These are phyloP conservation scores for Helianthus annuus DNA, from an alignment of 129 eudicot species.

Conservation along the genomic window DNA sequence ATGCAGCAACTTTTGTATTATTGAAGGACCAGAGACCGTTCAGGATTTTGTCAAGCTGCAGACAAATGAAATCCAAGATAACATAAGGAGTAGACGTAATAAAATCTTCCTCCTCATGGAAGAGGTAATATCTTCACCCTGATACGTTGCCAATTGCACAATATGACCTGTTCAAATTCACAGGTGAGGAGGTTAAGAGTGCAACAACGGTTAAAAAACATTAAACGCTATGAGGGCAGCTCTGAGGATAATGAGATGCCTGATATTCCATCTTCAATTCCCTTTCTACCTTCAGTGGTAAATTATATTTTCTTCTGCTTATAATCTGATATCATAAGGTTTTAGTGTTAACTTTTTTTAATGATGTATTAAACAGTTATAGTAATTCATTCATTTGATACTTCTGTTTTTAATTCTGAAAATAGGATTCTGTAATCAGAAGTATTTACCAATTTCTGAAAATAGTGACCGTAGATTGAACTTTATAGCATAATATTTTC, in stretches of 20 bases:
- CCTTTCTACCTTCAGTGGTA: constrained; percentile 94
- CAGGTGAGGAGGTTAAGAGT: constrained; percentile 93
- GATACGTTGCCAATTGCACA: neutral
- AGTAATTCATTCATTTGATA: neutral
- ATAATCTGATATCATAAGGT: constrained; percentile 5
- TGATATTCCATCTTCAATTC: constrained; percentile 86
- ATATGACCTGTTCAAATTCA: neutral
- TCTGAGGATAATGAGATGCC: constrained; percentile 82
- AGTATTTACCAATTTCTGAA: too few species aligned
- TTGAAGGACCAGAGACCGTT: constrained; percentile 97
- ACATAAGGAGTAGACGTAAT: constrained; percentile 89
- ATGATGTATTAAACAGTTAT: neutral
- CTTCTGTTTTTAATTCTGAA: neutral
- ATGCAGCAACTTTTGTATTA: constrained; percentile 93
- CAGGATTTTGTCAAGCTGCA: constrained; percentile 91
- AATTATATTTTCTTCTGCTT: constrained; percentile 4
- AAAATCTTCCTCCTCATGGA: constrained; percentile 97
- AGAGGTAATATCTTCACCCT: constrained; percentile 52
- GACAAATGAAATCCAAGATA: constrained; percentile 83
- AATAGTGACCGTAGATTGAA: neutral
- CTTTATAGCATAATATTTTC: neutral
- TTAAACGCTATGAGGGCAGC: constrained; percentile 41
- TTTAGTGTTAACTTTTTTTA: neutral
- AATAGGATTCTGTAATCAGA: too few species aligned
- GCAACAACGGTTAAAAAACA: constrained; percentile 71